A percentile compares a stretch with the other conserved stretches of the same genome.
Evolutionary conservation across 192 early-diverging fungal species (phyloP).

Genomic region (Thoreauomyces humboldtii): DNA sequence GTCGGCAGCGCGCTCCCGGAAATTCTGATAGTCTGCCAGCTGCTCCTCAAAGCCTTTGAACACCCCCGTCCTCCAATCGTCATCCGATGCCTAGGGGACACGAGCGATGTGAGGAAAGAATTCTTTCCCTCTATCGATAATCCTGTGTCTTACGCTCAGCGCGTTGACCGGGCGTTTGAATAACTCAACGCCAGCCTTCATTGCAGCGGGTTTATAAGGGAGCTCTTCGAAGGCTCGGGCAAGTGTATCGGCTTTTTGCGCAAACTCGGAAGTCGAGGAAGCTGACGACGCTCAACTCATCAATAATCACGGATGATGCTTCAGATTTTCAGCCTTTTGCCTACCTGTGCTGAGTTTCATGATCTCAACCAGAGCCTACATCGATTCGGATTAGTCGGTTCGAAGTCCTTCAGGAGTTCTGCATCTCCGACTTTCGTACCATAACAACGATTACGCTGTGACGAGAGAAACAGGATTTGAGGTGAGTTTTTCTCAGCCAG

Average conservation of each 20-base stretch:
- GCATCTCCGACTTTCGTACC: no score
- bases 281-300: slow-evolving; percentile 42
- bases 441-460: slow-evolving; percentile 5
- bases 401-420: no score
- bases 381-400: background rate
- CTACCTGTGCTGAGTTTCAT: slow-evolving; percentile 19
- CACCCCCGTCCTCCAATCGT: slow-evolving; percentile 32
- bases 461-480: background rate
- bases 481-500: background rate
- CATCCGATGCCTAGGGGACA: slow-evolving; percentile 53
- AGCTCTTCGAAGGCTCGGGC: slow-evolving; percentile 62
- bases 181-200: slow-evolving; percentile 84
- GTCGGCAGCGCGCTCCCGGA: slow-evolving; percentile 11
- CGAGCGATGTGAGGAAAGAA: slow-evolving; percentile 31
- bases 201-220: slow-evolving; percentile 72
- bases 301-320: background rate
- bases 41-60: background rate
- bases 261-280: slow-evolving; percentile 86
- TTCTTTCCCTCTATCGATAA: slow-evolving; percentile 38
- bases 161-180: slow-evolving; percentile 70
- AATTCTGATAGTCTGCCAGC: background rate
- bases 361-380: slow-evolving; percentile 22
- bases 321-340: background rate
- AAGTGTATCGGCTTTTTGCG: slow-evolving; percentile 68
- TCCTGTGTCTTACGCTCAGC: slow-evolving; percentile 57